These are phyloP conservation scores for Urochloa ruziziensis DNA, from an alignment of 176 grass and related monocot species.

Conservation along the genomic window DNA sequence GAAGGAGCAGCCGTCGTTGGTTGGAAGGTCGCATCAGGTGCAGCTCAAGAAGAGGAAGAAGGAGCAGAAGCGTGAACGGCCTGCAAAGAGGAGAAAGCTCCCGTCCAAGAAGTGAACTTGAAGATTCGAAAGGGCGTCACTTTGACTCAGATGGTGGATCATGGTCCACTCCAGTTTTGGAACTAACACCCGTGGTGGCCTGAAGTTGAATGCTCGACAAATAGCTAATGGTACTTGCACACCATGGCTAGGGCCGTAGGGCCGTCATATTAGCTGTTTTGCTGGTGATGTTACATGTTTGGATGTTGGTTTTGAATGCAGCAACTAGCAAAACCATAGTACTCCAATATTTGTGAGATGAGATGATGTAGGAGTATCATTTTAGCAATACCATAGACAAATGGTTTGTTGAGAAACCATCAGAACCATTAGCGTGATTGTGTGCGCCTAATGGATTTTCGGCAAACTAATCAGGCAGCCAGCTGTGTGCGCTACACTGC, in stretches of 20 bases:
- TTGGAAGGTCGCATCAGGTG: slow-evolving; percentile 65
- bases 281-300: neutral
- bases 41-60: slow-evolving; percentile 85
- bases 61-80: slow-evolving; percentile 45
- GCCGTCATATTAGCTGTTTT: neutral
- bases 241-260: neutral
- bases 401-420: neutral
- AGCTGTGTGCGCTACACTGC: neutral
- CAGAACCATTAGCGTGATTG: neutral
- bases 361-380: neutral
- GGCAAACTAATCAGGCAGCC: neutral
- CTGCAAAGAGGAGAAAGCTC: slow-evolving; percentile 60
- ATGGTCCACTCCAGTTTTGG: slow-evolving; percentile 14
- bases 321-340: neutral
- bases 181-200: neutral
- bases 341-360: slow-evolving; percentile 6
- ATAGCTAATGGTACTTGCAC: neutral
- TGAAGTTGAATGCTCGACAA: neutral
- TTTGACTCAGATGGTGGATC: neutral
- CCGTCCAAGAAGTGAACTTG: slow-evolving; percentile 29
- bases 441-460: neutral
- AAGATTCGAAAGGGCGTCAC: neutral
- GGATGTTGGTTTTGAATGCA: neutral
- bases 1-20: slow-evolving; percentile 78
- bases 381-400: neutral